Base-by-base conservation (phyloP, 2,329 filamentous ascomycete genomes). In the Aurifilum marmelostoma region DNA sequence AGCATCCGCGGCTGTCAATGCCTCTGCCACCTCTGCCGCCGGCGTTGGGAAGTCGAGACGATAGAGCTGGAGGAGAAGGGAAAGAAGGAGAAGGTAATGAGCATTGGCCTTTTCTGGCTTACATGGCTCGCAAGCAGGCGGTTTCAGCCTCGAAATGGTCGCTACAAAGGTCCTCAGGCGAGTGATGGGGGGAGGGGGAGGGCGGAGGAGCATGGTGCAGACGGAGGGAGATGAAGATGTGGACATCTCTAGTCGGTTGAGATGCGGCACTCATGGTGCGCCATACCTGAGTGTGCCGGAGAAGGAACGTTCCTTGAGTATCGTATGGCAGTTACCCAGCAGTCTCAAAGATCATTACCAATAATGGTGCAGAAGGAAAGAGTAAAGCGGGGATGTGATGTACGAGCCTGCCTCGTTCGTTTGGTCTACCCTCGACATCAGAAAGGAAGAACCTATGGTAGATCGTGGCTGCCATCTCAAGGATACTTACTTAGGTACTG, bases 51-150 rank as follows among this genome's bases (percentile, higher is more conserved):
- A n/a, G 1, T 9, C 43, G 8, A n/a, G 21, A n/a, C 11, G 43
- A 43, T 21, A 7, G 41, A 21, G 41, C 2, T 7, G 41, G 41
- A 47, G 41, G 41, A 21, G 41, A 14, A 21, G 41, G 18, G 6
- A 12, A 16, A 18, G 43, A n/a, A n/a, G 39, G 60, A 9, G 56
- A 50, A 32, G 67, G 56, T 2, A 63, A 61, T 29, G 68, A 27
- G 43, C 67, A 71, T 24, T 62, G 56, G 60, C 63, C 69, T 8
- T 71, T 65, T 7, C n/a, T 71, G 0, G 63, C 37, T 6, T 71
- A 71, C 14, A 69, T 71, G 67, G 64, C 60, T 29, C 63, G 69
- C 12, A 71, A 71, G 64, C 67, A 67, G 69, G 67, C 66, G 47
- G 67, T 71, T 16, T n/a, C 63, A 21, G 59, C 62, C 41, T 59